Conservation (phyloP, 2,329 filamentous ascomycete genomes). For the Myriangium duriaei region DNA sequence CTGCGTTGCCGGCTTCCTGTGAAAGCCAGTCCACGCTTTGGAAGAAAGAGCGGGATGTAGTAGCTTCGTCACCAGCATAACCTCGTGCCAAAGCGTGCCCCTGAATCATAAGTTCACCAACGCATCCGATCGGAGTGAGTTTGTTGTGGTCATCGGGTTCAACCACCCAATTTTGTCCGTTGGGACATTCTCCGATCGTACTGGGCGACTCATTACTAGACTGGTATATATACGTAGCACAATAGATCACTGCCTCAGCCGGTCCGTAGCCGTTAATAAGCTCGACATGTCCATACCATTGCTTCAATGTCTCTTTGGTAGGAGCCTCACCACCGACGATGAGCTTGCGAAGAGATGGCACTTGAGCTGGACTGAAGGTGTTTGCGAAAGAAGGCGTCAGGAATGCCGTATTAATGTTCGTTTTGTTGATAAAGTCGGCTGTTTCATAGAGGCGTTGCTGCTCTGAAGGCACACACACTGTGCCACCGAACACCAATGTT, state of each 20-base stretch:
- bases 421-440: slow-evolving; percentile 26
- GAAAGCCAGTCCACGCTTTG: background rate
- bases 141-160: slow-evolving; percentile 17
- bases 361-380: slow-evolving; percentile 14
- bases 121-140: slow-evolving; percentile 29
- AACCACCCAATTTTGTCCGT: slow-evolving; percentile 19
- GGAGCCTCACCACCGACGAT: slow-evolving; percentile 17
- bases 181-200: slow-evolving; percentile 12
- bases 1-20: background rate
- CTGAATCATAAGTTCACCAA: slow-evolving; percentile 34
- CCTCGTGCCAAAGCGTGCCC: slow-evolving; percentile 31
- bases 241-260: slow-evolving; percentile 2
- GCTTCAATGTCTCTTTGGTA: background rate
- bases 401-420: slow-evolving; percentile 30
- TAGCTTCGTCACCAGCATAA: slow-evolving; percentile 24
- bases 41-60: slow-evolving; percentile 21
- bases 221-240: background rate
- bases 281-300: background rate
- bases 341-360: slow-evolving; percentile 17
- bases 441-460: slow-evolving; percentile 36
- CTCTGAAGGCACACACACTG: slow-evolving; percentile 29
- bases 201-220: background rate
- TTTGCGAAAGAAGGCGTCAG: slow-evolving; percentile 32
- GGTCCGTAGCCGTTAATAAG: slow-evolving; percentile 6
- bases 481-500: slow-evolving; percentile 12